A percentile compares a stretch with the other conserved stretches of the same genome.
Conservation (phyloP, 1,284 basidiomycete species). For the Pyrrhoderma lamaoense region DNA sequence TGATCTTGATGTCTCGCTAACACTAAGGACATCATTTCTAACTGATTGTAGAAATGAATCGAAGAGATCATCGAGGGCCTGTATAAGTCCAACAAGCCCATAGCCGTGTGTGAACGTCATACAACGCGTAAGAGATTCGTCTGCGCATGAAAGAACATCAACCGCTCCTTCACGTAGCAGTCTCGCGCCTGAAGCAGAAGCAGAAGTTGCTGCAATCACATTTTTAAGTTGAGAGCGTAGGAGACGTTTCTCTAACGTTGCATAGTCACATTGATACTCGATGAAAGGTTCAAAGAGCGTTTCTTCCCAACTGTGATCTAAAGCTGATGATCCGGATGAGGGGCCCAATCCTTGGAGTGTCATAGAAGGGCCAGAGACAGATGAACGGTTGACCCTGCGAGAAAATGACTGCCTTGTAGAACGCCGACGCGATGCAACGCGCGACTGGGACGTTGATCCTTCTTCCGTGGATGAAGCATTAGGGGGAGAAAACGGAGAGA, state of each 20-base stretch:
- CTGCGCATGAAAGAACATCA: constrained; percentile 68
- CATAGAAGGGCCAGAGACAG: constrained; percentile 25
- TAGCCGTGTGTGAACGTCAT: constrained; percentile 83
- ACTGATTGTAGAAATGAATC: constrained; percentile 59
- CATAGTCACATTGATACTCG: constrained; percentile 81
- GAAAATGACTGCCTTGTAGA: constrained; percentile 19
- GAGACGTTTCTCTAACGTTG: constrained; percentile 62
- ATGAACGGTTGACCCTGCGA: constrained; percentile 29
- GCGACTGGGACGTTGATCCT: constrained; percentile 16
- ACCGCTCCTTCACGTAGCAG: constrained; percentile 63
- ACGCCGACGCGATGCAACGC: constrained; percentile 11
- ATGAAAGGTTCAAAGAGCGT: constrained; percentile 88
- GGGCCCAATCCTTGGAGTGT: constrained; percentile 13
- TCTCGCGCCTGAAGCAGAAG: constrained; percentile 42
- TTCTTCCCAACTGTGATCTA: constrained; percentile 73
- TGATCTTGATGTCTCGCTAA: constrained; percentile 12
- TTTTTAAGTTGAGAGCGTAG: constrained; percentile 51
- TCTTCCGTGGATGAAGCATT: constrained; percentile 19
- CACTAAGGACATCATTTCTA: constrained; percentile 45
- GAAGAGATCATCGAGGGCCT: constrained; percentile 66
- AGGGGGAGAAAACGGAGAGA: constrained; percentile 32
- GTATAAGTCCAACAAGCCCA: constrained; percentile 64
- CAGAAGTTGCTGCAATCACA: constrained; percentile 34
- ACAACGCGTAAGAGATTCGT: constrained; percentile 72
- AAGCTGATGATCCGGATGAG: constrained; percentile 29